Conservation (phyloP, 176 grass and related monocot genomes). For the Triticum timopheevii region DNA sequence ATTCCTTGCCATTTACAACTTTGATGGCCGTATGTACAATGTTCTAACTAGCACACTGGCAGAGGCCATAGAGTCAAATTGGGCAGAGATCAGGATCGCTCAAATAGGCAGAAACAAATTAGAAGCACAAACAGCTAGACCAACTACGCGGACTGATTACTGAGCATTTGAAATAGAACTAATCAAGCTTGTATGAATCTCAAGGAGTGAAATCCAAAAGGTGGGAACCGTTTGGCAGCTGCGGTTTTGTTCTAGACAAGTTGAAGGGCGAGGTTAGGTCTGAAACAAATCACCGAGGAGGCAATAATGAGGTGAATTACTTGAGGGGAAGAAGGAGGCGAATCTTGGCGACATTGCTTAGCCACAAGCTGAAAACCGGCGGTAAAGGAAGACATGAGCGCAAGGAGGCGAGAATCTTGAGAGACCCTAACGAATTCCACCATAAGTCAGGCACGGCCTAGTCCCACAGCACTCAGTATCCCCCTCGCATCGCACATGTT, state of each 20-base stretch:
- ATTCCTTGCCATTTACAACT: neutral
- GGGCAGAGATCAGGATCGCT: neutral
- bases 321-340: neutral
- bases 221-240: neutral
- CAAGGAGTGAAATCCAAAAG: neutral
- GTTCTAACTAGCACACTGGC: neutral
- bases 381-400: neutral
- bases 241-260: neutral
- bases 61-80: neutral
- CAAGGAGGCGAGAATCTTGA: neutral
- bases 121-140: neutral
- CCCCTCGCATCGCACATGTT: neutral
- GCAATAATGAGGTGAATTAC: constrained; percentile 9
- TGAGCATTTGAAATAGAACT: neutral
- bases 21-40: neutral
- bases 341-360: neutral
- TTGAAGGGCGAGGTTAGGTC: neutral
- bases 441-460: neutral
- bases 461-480: constrained; percentile 12
- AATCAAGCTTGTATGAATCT: neutral
- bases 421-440: neutral
- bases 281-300: neutral
- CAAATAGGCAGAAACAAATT: neutral
- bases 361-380: neutral
- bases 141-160: neutral